Evolutionary conservation across 805 yeast species (phyloP).

Genomic region (Metschnikowia cerradonensis): DNA sequence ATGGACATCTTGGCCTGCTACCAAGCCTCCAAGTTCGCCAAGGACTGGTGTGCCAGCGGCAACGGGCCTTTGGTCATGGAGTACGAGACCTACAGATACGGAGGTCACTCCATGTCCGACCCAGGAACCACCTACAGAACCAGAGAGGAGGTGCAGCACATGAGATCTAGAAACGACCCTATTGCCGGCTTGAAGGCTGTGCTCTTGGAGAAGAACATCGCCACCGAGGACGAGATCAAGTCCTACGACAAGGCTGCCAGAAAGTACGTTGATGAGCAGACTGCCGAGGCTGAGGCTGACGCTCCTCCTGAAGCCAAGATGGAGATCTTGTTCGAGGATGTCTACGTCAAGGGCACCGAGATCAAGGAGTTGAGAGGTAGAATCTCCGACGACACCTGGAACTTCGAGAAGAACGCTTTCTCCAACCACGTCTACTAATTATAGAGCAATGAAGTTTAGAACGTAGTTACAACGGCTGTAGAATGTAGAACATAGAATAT

Average conservation of each 20-base stretch:
- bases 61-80: constrained; percentile 95
- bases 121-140: constrained; percentile 99
- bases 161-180: constrained; percentile 98
- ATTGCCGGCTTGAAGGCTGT: constrained; percentile 92
- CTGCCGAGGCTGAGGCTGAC: constrained; percentile 86
- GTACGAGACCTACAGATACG: constrained; percentile 98
- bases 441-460: constrained; percentile 1
- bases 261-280: constrained; percentile 91
- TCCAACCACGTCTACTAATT: constrained; percentile 43
- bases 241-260: constrained; percentile 94
- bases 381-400: constrained; percentile 93
- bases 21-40: constrained; percentile 95
- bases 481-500: too few species aligned
- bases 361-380: constrained; percentile 93
- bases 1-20: constrained; percentile 95
- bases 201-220: constrained; percentile 75
- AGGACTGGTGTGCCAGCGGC: constrained; percentile 90
- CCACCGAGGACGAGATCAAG: constrained; percentile 93
- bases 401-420: constrained; percentile 52
- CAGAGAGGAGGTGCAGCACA: constrained; percentile 98
- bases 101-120: constrained; percentile 99
- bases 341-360: constrained; percentile 92
- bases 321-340: constrained; percentile 93
- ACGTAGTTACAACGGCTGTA: too few species aligned
- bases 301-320: constrained; percentile 95